Evolutionary conservation across 148 eudicot genomes (phyloP).

Genomic region (Tetragonia tetragonoides): DNA sequence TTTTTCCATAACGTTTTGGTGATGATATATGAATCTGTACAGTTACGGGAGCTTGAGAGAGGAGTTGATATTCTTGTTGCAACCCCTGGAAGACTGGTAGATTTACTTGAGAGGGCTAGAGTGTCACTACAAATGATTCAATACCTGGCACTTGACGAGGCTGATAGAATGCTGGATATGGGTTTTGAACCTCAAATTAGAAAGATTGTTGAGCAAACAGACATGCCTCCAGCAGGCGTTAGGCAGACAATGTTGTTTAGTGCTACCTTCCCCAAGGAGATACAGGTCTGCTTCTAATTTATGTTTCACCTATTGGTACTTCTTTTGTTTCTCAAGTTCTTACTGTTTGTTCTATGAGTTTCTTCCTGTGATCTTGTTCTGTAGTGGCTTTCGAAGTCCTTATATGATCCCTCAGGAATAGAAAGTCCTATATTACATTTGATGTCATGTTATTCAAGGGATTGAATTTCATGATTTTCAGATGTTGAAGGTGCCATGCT

Average conservation of each 20-base stretch:
- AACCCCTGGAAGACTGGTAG: constrained; percentile 90
- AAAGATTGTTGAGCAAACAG: constrained; percentile 89
- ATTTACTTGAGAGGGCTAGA: constrained; percentile 82
- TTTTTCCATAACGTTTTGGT: background rate
- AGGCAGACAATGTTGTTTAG: constrained; percentile 93
- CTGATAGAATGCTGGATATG: constrained; percentile 95
- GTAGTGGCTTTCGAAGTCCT: background rate
- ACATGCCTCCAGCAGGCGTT: constrained; percentile 73
- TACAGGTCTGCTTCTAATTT: constrained; percentile 55
- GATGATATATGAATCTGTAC: constrained; percentile 22
- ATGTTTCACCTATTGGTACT: background rate
- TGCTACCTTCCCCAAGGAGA: constrained; percentile 93
- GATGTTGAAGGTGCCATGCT: background rate
- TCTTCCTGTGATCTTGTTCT: background rate
- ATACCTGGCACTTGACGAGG: constrained; percentile 90
- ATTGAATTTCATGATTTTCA: too few relatives aligned
- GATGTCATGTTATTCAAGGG: background rate
- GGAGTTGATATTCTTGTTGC: constrained; percentile 97
- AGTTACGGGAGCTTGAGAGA: constrained; percentile 82
- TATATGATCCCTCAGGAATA: background rate
- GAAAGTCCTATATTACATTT: background rate
- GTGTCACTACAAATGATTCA: constrained; percentile 61
- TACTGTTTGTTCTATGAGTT: background rate
- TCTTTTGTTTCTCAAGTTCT: background rate
- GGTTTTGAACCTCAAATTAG: constrained; percentile 95